Base-by-base conservation (phyloP, 2,329 filamentous ascomycete genomes). In the Colletotrichum cereale region DNA sequence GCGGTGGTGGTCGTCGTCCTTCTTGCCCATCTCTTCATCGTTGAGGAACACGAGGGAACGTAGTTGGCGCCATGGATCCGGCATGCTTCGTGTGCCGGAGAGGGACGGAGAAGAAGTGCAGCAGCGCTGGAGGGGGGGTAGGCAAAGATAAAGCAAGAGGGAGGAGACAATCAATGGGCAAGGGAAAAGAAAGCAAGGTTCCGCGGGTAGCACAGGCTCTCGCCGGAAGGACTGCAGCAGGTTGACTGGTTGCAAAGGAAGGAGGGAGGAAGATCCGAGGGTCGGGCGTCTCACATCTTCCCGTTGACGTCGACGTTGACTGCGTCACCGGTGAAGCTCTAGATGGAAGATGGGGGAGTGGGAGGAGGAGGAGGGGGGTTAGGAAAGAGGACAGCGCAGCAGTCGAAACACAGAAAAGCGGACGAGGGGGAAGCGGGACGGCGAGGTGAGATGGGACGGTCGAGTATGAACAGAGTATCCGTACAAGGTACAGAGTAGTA, bases 21-120 rank as follows among this genome's bases (percentile, higher is more conserved):
- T 90, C 80, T 90, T 90, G 62, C 85, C 86, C 78, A 88, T 81
- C 75, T 88, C 87, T 75, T 88, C 87, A 74, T 89, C 85, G 76
- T 81, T 84, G 70, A 84, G 78, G 79, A 86, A 87, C 65, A 86
- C 78, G 71, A 82, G 79, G 58, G 78, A 77, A 66, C 75, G 70
- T 58, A 79, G 74, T 73, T 78, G 79, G 56, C 77, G 76, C 73
- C 79, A 78, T 48, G 74, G 67, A 66, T 75, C 75, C 73, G 80
- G 80, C 83, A 87, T 86, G 71, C 66, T 74, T 63, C 58, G n/a
- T 71, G 53, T 61, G 40, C 34, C 47, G 56, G 21, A 29, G 24
- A 48, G 26, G 53, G 56, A 55, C 38, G 55, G 36, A 55, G 40
- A 48, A 34, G n/a, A 53, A 40, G n/a, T 52, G 48, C 56, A 53